phyloP scores from a whole-genome alignment of 1,284 basidiomycete species.

The Ceratorhiza oryzae-sativae region DNA sequence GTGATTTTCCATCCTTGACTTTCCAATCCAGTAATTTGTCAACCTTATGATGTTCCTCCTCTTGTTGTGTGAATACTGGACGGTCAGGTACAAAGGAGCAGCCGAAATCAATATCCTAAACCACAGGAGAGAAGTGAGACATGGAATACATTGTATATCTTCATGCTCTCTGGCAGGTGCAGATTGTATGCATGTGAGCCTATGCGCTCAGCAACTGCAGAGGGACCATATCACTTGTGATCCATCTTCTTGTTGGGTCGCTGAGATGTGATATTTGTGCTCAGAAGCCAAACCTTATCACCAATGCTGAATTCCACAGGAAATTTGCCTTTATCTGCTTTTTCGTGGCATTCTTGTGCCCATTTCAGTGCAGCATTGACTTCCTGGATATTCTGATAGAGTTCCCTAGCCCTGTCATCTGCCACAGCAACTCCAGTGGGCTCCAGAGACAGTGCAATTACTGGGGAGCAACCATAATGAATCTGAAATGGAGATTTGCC shows the following conservation, averaged over 20 bases:
- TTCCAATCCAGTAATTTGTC: background rate
- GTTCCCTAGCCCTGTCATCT: background rate
- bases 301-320: background rate
- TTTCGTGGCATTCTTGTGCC: background rate
- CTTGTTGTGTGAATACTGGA: background rate
- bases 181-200: conserved; percentile 11
- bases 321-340: background rate
- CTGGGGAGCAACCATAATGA: background rate
- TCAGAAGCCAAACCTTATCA: background rate
- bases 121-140: background rate
- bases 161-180: conserved; percentile 18
- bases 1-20: background rate
- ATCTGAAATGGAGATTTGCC: conserved; percentile 7
- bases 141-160: conserved; percentile 7
- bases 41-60: background rate
- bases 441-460: background rate
- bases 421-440: background rate
- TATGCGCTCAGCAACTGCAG: background rate
- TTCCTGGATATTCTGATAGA: background rate
- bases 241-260: conserved; percentile 11
- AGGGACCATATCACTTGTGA: conserved; percentile 25
- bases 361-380: background rate
- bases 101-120: background rate
- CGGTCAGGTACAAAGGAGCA: background rate
- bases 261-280: background rate